phyloP scores from a whole-genome alignment of 306 rosid species.

The Cercis canadensis region DNA sequence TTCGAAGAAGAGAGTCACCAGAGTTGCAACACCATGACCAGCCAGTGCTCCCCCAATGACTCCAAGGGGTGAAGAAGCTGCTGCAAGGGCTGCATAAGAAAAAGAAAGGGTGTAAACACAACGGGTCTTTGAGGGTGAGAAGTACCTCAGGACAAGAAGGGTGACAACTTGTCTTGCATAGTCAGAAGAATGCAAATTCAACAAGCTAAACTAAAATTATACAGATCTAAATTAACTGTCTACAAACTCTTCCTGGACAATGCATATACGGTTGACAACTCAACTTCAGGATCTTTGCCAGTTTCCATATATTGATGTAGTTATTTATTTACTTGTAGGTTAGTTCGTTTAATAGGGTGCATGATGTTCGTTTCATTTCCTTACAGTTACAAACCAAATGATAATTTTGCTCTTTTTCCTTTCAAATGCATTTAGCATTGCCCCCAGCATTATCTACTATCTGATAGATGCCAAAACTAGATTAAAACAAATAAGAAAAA shows the following conservation, averaged over 20 bases:
- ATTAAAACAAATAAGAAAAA: constrained; percentile 10
- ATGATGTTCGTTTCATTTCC: background rate
- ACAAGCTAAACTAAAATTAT: background rate
- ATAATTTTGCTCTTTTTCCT: background rate
- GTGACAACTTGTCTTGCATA: constrained; percentile 3
- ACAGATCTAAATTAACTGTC: background rate
- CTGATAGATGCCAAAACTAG: background rate
- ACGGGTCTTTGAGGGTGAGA: constrained; percentile 22
- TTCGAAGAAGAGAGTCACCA: constrained; percentile 56
- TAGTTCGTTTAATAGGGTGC: constrained; percentile 25
- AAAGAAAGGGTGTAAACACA: constrained; percentile 15
- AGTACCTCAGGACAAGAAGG: background rate
- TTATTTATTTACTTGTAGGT: constrained; percentile 6
- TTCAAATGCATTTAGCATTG: constrained; percentile 26
- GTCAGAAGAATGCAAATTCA: background rate
- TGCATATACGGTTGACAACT: constrained; percentile 28
- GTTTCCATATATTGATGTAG: constrained; percentile 6
- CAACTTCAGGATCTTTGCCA: constrained; percentile 19
- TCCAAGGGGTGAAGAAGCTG: constrained; percentile 97
- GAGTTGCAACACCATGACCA: constrained; percentile 91
- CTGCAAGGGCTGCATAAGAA: constrained; percentile 81
- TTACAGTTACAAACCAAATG: constrained; percentile 1
- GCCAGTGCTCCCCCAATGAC: constrained; percentile 96
- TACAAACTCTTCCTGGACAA: constrained; percentile 12
- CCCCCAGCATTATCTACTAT: background rate